Conservation (phyloP, 2,329 filamentous ascomycete species). For the Dryadomyces sulphureus region DNA sequence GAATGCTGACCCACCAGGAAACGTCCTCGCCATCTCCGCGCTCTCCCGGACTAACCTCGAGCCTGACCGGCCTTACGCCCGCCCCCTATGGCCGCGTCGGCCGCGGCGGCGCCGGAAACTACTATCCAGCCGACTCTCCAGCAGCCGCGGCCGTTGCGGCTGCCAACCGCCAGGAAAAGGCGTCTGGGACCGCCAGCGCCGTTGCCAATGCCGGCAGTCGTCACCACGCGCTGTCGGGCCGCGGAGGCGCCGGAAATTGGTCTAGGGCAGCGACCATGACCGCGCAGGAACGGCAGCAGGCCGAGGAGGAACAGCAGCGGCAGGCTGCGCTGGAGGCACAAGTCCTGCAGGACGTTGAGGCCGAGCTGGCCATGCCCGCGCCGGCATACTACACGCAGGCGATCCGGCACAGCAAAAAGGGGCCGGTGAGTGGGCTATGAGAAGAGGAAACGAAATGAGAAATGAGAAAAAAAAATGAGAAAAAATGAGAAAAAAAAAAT, state of each 20-base stretch:
- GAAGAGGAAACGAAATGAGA: no score
- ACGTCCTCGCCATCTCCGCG: no score
- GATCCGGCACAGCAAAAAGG: background rate
- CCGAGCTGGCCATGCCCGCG: conserved; percentile 29
- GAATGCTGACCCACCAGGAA: no score
- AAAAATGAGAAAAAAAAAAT: no score
- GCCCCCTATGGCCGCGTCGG: conserved; percentile 27
- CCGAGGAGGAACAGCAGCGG: conserved; percentile 14
- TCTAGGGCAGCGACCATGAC: conserved; percentile 12
- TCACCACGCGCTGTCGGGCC: conserved; percentile 23
- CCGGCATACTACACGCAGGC: conserved; percentile 21
- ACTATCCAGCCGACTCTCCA: conserved; percentile 27
- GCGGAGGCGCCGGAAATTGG: conserved; percentile 47
- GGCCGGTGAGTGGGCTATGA: background rate
- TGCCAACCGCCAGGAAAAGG: conserved; percentile 19
- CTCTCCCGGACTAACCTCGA: no score
- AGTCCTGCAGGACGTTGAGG: conserved; percentile 31
- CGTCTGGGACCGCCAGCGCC: conserved; percentile 8
- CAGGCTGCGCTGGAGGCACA: conserved; percentile 25
- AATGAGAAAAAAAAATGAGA: no score
- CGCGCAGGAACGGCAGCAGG: conserved; percentile 9
- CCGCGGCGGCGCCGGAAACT: conserved; percentile 50
- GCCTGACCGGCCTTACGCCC: conserved; percentile 8
- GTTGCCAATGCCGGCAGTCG: conserved; percentile 14
- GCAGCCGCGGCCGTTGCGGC: conserved; percentile 15